phyloP scores from a whole-genome alignment of 176 grass and related monocot genomes.

The Musa acuminata region DNA sequence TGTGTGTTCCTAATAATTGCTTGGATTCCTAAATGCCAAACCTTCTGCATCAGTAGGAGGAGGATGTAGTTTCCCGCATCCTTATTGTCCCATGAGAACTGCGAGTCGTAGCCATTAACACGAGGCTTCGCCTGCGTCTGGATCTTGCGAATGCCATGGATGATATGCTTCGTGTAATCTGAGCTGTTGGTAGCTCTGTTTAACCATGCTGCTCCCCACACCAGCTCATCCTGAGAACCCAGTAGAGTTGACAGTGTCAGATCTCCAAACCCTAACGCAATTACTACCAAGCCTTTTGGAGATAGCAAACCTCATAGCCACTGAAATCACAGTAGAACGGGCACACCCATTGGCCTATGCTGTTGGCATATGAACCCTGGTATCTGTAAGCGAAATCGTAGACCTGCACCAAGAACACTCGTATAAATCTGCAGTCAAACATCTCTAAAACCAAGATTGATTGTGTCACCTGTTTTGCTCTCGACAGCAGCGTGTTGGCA shows the following conservation, averaged over 20 bases:
- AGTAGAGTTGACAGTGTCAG: not conserved
- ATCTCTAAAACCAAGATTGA: not conserved
- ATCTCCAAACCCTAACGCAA: no score
- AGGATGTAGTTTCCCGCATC: slow-evolving; percentile 2
- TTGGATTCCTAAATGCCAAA: no score
- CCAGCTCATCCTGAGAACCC: not conserved
- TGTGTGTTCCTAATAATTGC: not conserved
- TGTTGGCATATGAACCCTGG: not conserved
- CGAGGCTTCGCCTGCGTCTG: not conserved
- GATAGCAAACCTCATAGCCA: not conserved
- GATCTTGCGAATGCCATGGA: not conserved
- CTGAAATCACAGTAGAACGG: slow-evolving; percentile 3
- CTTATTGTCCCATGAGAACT: slow-evolving; percentile 12
- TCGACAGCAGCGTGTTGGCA: not conserved
- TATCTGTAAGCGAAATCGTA: not conserved
- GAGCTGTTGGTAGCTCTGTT: not conserved
- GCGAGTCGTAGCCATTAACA: not conserved
- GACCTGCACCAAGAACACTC: not conserved
- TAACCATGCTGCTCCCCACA: not conserved
- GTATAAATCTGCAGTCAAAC: not conserved
- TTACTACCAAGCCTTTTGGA: no score
- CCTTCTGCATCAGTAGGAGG: not conserved
- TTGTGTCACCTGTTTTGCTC: not conserved
- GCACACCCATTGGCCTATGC: not conserved
- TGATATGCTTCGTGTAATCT: not conserved